These are phyloP conservation scores for Lunularia cruciata DNA, from an alignment of 225 moss, liverwort and hornwort species.

Conservation along the genomic window DNA sequence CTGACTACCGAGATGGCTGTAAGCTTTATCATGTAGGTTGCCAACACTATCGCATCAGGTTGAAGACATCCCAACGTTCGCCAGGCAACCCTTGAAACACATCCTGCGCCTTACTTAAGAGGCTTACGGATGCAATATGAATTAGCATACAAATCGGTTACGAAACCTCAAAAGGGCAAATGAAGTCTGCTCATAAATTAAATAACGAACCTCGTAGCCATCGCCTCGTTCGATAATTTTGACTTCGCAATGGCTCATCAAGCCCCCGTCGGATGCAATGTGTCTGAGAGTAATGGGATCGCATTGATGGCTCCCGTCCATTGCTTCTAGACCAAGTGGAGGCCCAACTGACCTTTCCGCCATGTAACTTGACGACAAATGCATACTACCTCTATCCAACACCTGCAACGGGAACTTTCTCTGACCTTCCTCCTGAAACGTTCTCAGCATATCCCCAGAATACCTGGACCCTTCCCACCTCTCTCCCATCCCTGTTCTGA, in stretches of 20 bases:
- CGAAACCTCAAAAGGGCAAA: not conserved
- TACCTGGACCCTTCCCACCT: slow-evolving; percentile 29
- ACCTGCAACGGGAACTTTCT: slow-evolving; percentile 44
- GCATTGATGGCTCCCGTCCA: slow-evolving; percentile 44
- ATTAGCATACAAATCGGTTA: no score
- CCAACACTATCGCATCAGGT: no score
- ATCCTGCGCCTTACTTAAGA: no score
- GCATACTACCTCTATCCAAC: slow-evolving; percentile 48
- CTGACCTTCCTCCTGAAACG: slow-evolving; percentile 32
- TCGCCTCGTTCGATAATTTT: slow-evolving; percentile 85
- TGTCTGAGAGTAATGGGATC: slow-evolving; percentile 61
- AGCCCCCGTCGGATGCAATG: slow-evolving; percentile 77
- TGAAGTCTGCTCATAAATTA: not conserved
- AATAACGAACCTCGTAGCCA: slow-evolving; percentile 77
- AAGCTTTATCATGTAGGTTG: no score
- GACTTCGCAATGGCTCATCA: slow-evolving; percentile 76
- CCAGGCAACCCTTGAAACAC: no score
- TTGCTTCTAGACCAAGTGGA: slow-evolving; percentile 1
- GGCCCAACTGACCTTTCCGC: slow-evolving; percentile 49
- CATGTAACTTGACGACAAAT: slow-evolving; percentile 35
- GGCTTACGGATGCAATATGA: no score
- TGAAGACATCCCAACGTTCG: no score
- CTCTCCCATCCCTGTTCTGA: slow-evolving; percentile 56
- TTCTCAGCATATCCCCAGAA: slow-evolving; percentile 42
- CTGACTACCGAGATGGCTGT: no score